Evolutionary conservation across 768 basidiomycete species (phyloP).

Genomic region (Nidula microcarpa): DNA sequence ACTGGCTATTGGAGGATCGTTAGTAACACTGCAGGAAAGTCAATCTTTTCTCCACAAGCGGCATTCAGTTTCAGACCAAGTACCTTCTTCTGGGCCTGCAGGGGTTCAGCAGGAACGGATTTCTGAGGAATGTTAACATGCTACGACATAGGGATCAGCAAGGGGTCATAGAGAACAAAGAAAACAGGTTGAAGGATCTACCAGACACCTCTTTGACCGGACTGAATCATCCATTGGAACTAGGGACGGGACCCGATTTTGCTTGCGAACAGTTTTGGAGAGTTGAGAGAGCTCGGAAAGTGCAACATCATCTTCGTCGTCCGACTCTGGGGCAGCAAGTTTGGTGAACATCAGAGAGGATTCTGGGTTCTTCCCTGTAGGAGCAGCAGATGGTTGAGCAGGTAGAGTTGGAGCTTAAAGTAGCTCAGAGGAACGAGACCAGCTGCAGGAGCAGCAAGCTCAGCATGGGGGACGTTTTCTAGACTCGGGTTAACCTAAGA

Average conservation of each 20-base stretch:
- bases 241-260: slow-evolving; percentile 9
- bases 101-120: not conserved
- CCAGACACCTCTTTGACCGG: not conserved
- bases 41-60: too few relatives aligned
- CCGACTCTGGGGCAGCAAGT: slow-evolving; percentile 13
- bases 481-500: too few relatives aligned
- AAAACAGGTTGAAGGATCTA: not conserved
- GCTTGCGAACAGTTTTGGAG: slow-evolving; percentile 7
- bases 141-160: not conserved
- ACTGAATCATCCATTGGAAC: slow-evolving; percentile 2
- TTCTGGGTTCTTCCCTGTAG: not conserved
- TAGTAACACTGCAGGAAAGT: too few relatives aligned
- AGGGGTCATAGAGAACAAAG: not conserved
- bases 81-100: not conserved
- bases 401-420: too few relatives aligned
- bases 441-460: too few relatives aligned
- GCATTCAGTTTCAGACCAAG: not conserved
- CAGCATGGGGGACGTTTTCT: too few relatives aligned
- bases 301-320: slow-evolving; percentile 16
- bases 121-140: not conserved
- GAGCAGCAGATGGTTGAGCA: not conserved
- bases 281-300: slow-evolving; percentile 16
- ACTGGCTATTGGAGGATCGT: not conserved
- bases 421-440: not conserved
- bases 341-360: slow-evolving; percentile 5